phyloP scores from a whole-genome alignment of 495 filamentous ascomycete species.

The Annulohypoxylon stygium region DNA sequence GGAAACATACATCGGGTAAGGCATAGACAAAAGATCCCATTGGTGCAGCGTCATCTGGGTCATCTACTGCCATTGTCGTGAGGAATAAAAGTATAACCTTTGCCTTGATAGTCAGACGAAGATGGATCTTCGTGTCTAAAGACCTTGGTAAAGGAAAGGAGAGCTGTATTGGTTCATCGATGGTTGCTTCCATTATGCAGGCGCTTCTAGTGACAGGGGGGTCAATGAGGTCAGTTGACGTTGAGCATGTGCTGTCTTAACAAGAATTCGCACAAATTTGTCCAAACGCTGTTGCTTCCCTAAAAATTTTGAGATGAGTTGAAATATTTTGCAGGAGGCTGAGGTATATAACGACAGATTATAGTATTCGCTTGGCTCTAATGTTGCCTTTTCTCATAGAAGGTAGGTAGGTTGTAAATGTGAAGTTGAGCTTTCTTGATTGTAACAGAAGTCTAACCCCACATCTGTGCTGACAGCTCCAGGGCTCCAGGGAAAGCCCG shows the following conservation, averaged over 20 bases:
- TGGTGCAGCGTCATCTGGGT: constrained; percentile 62
- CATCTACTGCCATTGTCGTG: constrained; percentile 75
- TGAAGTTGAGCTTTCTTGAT: constrained; percentile 3
- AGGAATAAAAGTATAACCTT: constrained; percentile 81
- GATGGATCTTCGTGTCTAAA: constrained; percentile 80
- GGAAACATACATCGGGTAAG: constrained; percentile 80
- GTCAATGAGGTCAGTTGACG: neutral
- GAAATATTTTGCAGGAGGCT: neutral
- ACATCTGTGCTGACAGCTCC: constrained; percentile 15
- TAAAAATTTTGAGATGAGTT: neutral
- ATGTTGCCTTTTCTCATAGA: neutral
- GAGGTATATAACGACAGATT: neutral
- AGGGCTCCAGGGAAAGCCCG: neutral
- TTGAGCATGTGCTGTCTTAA: neutral
- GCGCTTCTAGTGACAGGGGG: neutral
- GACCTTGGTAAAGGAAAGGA: constrained; percentile 82
- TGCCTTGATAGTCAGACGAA: constrained; percentile 77
- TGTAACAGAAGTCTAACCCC: constrained; percentile 22
- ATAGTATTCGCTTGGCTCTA: neutral
- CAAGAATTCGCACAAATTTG: neutral
- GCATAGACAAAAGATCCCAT: constrained; percentile 92
- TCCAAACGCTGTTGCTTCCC: neutral
- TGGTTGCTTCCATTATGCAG: constrained; percentile 41
- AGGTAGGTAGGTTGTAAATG: neutral
- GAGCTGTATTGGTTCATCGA: constrained; percentile 67